These are phyloP conservation scores for Leucocoprinus leucothites DNA, from an alignment of 768 basidiomycete genomes.

Conservation along the genomic window DNA sequence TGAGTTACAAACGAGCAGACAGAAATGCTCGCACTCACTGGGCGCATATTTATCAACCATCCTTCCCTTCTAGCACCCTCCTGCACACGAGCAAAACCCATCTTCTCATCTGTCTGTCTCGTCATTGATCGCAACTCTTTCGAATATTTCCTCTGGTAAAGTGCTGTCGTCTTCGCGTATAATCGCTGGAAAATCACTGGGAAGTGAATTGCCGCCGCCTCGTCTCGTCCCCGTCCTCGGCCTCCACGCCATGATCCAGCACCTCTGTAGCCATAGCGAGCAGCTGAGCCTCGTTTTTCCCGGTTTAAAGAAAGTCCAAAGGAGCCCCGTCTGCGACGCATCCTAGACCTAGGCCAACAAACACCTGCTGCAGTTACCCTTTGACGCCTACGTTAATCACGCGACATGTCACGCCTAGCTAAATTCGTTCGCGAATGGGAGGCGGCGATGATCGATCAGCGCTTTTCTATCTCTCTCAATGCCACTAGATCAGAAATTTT, in stretches of 20 bases:
- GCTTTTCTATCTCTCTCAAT: too few species aligned
- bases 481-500: too few species aligned
- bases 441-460: too few species aligned
- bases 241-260: slow-evolving; percentile 50
- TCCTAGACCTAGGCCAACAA: slow-evolving; percentile 15
- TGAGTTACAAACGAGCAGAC: background rate
- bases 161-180: slow-evolving; percentile 89
- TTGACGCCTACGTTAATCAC: background rate
- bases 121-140: slow-evolving; percentile 69
- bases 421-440: too few species aligned
- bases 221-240: slow-evolving; percentile 54
- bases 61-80: slow-evolving; percentile 80
- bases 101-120: slow-evolving; percentile 92
- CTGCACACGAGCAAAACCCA: slow-evolving; percentile 81
- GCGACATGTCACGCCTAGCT: background rate
- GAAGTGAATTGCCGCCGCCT: slow-evolving; percentile 30
- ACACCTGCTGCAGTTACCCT: background rate
- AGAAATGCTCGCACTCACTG: slow-evolving; percentile 49
- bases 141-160: slow-evolving; percentile 81
- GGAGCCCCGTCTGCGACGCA: slow-evolving; percentile 51
- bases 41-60: slow-evolving; percentile 99
- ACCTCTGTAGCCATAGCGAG: slow-evolving; percentile 44
- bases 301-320: slow-evolving; percentile 57
- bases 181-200: slow-evolving; percentile 46
- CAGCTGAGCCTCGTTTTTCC: slow-evolving; percentile 37